Conservation (phyloP, 2,329 filamentous ascomycete genomes). For the Colletotrichum lupini region DNA sequence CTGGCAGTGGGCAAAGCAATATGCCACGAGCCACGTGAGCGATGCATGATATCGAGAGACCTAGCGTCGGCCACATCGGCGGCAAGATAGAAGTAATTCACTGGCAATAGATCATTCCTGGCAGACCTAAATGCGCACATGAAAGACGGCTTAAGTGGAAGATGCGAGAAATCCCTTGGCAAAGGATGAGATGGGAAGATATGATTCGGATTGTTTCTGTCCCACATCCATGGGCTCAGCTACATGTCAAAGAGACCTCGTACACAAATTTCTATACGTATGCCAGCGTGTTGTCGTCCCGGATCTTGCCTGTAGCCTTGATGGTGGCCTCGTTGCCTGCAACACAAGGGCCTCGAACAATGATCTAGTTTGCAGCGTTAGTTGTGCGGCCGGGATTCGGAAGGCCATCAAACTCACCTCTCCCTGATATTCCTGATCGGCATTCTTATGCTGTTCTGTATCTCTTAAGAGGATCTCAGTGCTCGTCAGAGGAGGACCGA, state of each 20-base stretch:
- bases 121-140: too few species aligned
- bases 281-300: slow-evolving; percentile 79
- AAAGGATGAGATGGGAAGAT: not conserved
- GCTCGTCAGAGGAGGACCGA: slow-evolving; percentile 83
- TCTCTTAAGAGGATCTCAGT: slow-evolving; percentile 82
- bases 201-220: not conserved
- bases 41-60: too few species aligned
- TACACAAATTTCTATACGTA: slow-evolving; percentile 51
- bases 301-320: slow-evolving; percentile 72
- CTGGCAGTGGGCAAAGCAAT: too few species aligned
- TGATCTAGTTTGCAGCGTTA: slow-evolving; percentile 61
- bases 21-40: too few species aligned
- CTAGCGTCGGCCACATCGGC: too few species aligned
- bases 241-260: not conserved
- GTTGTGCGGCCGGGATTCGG: not conserved
- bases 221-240: not conserved
- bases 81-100: too few species aligned
- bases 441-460: slow-evolving; percentile 68
- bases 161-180: not conserved
- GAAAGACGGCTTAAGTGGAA: too few species aligned
- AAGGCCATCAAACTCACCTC: slow-evolving; percentile 62
- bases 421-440: slow-evolving; percentile 70
- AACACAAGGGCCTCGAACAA: slow-evolving; percentile 79
- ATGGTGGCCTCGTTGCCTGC: slow-evolving; percentile 73
- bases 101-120: too few species aligned